Evolutionary conservation across 768 basidiomycete species (phyloP), one percentile per base, ranked within the genome.

Genomic region (Panaeolus cyanescens): DNA sequence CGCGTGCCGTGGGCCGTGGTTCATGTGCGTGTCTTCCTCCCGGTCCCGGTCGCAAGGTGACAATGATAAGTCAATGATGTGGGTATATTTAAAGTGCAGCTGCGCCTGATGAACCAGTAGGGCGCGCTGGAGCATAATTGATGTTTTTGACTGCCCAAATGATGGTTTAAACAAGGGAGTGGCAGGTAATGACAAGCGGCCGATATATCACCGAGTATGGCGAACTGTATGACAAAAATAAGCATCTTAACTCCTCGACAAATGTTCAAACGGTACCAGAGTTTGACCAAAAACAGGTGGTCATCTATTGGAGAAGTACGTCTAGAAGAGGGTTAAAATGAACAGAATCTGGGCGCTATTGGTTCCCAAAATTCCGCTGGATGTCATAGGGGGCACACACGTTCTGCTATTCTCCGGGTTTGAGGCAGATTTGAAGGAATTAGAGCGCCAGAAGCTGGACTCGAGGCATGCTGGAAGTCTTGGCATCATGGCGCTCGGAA

Each of bases 391-490:
- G 25, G 20, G 10, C 10, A 20, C 45, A 50, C 25, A 20, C 30
- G 45, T 28, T 15, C 45, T 12, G 10, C 17, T 50, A 28, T 50
- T 28, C 45, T 50, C 45, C 45, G 45, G 45, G 25, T 50, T 50
- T 50, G 45, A 28, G 45, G 10, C 45, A 50, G 10, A 28, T 28
- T 25, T 50, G 5, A 25, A 50, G 45, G 45, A 10, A 50, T 25
- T 50, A 50, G 45, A 50, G 45, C 45, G 45, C 45, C 45, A 50
- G 45, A 50, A 50, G 45, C 45, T 50, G 25, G 4, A 50, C 25
- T 50, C 45, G 45, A 50, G 22, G 45, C 45, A 22, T 9, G 45
- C 15, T 50, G 45, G 3, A 25, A 7, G 22, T 50, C 45, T 50
- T 50, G 45, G 45, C 45, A 50, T 50, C 37, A 17, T 4, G 19